Base-by-base conservation (phyloP, 352 stramenopile species). In the Saprolegnia parasitica region DNA sequence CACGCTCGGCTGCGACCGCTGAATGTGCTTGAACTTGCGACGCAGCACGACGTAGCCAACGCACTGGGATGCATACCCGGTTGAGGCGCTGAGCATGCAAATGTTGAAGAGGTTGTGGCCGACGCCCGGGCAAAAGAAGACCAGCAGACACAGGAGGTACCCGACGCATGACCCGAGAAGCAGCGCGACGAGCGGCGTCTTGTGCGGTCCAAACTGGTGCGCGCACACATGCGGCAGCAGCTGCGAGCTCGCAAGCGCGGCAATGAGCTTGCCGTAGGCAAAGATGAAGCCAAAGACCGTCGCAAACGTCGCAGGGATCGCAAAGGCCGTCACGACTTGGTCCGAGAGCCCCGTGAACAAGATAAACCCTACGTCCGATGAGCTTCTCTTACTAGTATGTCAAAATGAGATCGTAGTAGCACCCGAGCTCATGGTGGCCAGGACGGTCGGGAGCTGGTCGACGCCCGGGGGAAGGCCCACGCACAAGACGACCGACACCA, bases 211-310 rank as follows among this genome's bases (percentile, higher is more conserved):
- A 35, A 6, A 35, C 29, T 35, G 29, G 58, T 26, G 56, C 68
- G 2, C 75, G 55, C 8, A 72, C 16, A 5, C 52, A 2, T 3
- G 54, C 8, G 76, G 76, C 26, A 81, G 67, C 40, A 81, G 56
- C 60, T 77, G 74, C 18, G 76, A 81, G 8, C 57, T 71, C 29
- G 76, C 66, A 72, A 81, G 75, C 11, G 72, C 72, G 11, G 54
- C 23, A 39, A 81, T 72, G 56, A 81, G 58, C 40, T 81, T 81
- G 9, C 72, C 70, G 42, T 81, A 79, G 23, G 67, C 72, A 67
- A 73, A 78, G 55, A 78, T 77, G 52, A 79, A 78, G 40, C 76
- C 71, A 42, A 76, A 79, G n/a, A 73, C 73, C 18, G 74, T 77
- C 1, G 76, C 74, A 55, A 73, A 76, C 54, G 71, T 80, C 8